These are phyloP conservation scores for Cochlearia excelsa DNA, from an alignment of 345 rosid genomes.

Conservation along the genomic window DNA sequence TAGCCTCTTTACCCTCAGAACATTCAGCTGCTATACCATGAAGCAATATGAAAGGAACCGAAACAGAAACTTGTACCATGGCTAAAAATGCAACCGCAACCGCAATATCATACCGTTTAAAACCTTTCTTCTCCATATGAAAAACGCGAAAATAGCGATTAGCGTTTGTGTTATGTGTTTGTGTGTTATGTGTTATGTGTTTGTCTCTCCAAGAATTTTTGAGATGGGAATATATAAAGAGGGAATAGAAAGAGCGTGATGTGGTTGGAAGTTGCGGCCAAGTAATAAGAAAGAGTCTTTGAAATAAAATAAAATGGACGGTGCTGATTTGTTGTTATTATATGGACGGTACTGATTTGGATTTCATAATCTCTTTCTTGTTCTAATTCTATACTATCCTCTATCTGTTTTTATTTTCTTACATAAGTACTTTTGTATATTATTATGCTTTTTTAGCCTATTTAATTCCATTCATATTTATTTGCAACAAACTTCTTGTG, in stretches of 20 bases:
- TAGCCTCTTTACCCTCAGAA: constrained; percentile 48
- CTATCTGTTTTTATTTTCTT: not conserved
- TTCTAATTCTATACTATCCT: not conserved
- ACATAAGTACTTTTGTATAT: no score
- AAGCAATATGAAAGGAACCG: constrained; percentile 66
- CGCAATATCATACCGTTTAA: constrained; percentile 7
- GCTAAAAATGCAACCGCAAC: constrained; percentile 22
- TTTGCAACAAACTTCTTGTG: no score
- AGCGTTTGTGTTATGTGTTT: constrained; percentile 7
- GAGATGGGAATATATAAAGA: constrained; percentile 13
- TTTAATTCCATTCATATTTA: not conserved
- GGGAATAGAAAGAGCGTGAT: constrained; percentile 23
- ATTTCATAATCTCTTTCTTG: not conserved
- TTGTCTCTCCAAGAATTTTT: constrained; percentile 21
- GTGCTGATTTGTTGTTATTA: constrained; percentile 5
- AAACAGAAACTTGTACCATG: constrained; percentile 42
- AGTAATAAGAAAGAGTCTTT: constrained; percentile 3
- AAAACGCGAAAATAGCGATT: constrained; percentile 13
- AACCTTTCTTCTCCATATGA: constrained; percentile 5
- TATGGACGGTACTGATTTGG: constrained; percentile 12
- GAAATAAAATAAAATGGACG: not conserved
- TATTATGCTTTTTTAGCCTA: no score
- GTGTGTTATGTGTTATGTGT: not conserved
- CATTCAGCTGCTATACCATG: constrained; percentile 69
- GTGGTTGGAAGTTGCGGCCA: constrained; percentile 34